Conservation (phyloP, 2,329 filamentous ascomycete species). For the Elsinoe fawcettii region DNA sequence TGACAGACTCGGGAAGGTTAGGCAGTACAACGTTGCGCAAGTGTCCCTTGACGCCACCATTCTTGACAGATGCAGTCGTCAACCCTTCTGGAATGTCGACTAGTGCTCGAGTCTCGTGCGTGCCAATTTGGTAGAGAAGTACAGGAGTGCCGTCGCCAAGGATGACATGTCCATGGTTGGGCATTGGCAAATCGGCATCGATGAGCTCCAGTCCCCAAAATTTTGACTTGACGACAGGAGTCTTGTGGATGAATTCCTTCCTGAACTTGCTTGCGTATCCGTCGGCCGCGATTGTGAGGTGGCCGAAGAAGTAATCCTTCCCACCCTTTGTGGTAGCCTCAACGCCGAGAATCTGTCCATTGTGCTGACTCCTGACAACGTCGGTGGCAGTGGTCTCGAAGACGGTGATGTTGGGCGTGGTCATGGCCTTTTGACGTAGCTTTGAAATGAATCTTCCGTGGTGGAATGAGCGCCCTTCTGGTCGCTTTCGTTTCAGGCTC, state of each 20-base stretch:
- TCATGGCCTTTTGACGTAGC: slow-evolving; percentile 65
- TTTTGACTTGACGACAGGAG: slow-evolving; percentile 68
- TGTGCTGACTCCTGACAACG: slow-evolving; percentile 62
- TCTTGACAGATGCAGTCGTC: slow-evolving; percentile 62
- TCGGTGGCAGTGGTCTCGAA: slow-evolving; percentile 81
- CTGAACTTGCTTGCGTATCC: slow-evolving; percentile 91
- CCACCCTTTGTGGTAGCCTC: slow-evolving; percentile 59
- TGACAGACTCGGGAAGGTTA: slow-evolving; percentile 62
- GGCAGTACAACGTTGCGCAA: slow-evolving; percentile 73
- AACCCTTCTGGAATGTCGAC: slow-evolving; percentile 78
- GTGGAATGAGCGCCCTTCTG: slow-evolving; percentile 78
- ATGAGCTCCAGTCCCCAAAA: slow-evolving; percentile 93
- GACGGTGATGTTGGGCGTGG: slow-evolving; percentile 75
- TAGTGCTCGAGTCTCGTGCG: slow-evolving; percentile 83
- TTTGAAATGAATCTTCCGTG: slow-evolving; percentile 88
- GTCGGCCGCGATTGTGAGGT: slow-evolving; percentile 82
- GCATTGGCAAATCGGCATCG: slow-evolving; percentile 69
- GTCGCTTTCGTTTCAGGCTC: slow-evolving; percentile 38
- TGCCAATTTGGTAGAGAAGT: slow-evolving; percentile 93
- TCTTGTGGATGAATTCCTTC: slow-evolving; percentile 61
- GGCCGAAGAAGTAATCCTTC: slow-evolving; percentile 72
- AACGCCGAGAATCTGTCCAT: slow-evolving; percentile 72
- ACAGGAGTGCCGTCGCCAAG: slow-evolving; percentile 71
- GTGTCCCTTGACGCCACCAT: slow-evolving; percentile 79
- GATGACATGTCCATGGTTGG: slow-evolving; percentile 77